phyloP scores from a whole-genome alignment of 352 stramenopile genomes.

The Phytophthora hybrid region DNA sequence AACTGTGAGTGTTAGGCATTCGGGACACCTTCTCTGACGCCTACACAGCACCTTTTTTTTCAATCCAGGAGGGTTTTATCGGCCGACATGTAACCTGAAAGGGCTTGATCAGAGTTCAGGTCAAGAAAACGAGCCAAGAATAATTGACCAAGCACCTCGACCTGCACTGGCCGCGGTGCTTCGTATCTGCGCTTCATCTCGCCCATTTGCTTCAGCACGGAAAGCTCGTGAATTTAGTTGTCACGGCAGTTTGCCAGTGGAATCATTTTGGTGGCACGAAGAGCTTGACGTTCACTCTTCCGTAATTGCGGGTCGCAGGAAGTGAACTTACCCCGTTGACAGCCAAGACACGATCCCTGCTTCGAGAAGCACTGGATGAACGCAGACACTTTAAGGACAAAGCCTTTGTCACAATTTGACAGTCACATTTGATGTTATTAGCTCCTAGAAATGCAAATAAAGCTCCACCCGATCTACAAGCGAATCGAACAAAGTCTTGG shows the following conservation, averaged over 20 bases:
- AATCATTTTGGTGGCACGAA: conserved; percentile 2
- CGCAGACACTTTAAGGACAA: conserved; percentile 9
- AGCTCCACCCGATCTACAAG: conserved; percentile 28
- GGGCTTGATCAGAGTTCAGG: conserved; percentile 3
- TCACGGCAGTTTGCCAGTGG: conserved; percentile 3
- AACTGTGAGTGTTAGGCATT: background rate
- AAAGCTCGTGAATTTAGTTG: conserved; percentile 1
- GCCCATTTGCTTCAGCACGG: conserved; percentile 3
- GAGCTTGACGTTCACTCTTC: background rate
- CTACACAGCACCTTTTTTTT: background rate
- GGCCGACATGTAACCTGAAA: conserved; percentile 22
- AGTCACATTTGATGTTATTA: background rate
- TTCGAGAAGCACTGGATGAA: conserved; percentile 1
- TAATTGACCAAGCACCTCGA: too few species aligned
- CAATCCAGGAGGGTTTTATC: conserved; percentile 6
- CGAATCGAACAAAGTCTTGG: conserved; percentile 4
- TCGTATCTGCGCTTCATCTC: too few species aligned
- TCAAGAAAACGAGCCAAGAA: too few species aligned
- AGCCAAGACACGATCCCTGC: conserved; percentile 12
- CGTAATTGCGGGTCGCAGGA: background rate
- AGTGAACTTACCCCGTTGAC: conserved; percentile 15
- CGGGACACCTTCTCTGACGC: background rate
- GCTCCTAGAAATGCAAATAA: conserved; percentile 18
- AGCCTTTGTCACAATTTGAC: background rate
- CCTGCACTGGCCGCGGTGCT: too few species aligned